These are phyloP conservation scores for Tuber aestivum DNA, from an alignment of 495 filamentous ascomycete genomes.

Conservation along the genomic window DNA sequence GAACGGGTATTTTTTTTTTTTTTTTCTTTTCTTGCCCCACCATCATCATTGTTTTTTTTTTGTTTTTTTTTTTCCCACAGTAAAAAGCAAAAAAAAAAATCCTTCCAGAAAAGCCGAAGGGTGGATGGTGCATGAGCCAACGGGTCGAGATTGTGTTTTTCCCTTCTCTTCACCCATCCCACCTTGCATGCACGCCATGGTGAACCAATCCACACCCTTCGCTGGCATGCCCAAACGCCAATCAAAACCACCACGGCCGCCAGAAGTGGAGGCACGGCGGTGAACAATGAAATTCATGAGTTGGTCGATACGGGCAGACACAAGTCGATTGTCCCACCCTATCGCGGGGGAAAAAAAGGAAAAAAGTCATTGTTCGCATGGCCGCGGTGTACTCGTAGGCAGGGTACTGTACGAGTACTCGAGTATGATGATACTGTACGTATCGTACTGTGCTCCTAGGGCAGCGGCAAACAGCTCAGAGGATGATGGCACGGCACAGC, in stretches of 20 bases:
- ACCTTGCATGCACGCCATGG: neutral
- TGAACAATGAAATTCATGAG: constrained; percentile 6
- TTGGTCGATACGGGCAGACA: neutral
- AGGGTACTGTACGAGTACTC: too few species aligned
- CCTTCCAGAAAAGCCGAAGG: constrained; percentile 34
- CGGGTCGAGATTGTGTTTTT: constrained; percentile 26
- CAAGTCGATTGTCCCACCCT: neutral
- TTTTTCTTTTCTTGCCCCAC: too few species aligned
- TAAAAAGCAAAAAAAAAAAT: constrained; percentile 16
- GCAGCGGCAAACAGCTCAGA: neutral
- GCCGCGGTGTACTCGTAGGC: neutral
- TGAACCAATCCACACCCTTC: neutral
- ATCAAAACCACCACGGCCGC: constrained; percentile 3
- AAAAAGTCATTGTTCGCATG: neutral
- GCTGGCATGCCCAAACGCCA: neutral
- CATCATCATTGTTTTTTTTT: neutral
- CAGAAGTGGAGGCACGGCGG: neutral
- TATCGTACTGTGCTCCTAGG: too few species aligned
- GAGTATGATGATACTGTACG: too few species aligned
- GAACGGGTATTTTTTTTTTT: neutral
- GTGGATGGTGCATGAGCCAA: constrained; percentile 29
- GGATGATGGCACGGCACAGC: neutral
- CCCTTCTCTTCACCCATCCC: neutral
- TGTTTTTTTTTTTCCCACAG: too few species aligned
- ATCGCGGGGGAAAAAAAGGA: neutral